These are phyloP conservation scores for Hymenoscyphus linearis DNA, from an alignment of 2,329 filamentous ascomycete genomes.

Conservation along the genomic window DNA sequence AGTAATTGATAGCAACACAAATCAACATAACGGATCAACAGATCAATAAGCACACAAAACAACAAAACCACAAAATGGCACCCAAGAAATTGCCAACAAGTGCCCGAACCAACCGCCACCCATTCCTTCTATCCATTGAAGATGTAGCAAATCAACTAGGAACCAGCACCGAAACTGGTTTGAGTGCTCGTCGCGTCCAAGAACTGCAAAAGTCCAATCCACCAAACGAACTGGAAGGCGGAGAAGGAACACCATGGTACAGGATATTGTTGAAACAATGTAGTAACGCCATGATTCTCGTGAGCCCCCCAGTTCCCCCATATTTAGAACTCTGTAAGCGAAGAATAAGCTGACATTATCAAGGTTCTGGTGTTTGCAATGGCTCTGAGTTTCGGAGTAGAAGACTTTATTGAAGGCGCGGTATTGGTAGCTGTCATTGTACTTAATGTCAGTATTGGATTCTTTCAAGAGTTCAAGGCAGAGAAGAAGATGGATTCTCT, in stretches of 20 bases:
- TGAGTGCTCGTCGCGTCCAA: constrained; percentile 55
- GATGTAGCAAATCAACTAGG: constrained; percentile 58
- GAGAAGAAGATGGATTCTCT: constrained; percentile 56
- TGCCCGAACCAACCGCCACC: constrained; percentile 39
- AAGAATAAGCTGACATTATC: constrained; percentile 34
- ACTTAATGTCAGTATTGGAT: constrained; percentile 52
- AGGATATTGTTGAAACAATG: constrained; percentile 70
- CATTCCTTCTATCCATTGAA: constrained; percentile 55
- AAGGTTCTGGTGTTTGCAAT: constrained; percentile 34
- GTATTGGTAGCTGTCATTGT: constrained; percentile 55
- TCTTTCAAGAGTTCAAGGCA: constrained; percentile 54
- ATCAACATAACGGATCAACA: background rate
- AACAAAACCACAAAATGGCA: constrained; percentile 13
- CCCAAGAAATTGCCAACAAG: constrained; percentile 11
- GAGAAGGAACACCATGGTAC: constrained; percentile 60
- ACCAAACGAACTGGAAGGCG: constrained; percentile 65
- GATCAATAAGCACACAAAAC: background rate
- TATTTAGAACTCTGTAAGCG: background rate
- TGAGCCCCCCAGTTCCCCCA: constrained; percentile 34
- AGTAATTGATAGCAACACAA: background rate
- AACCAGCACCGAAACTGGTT: constrained; percentile 62
- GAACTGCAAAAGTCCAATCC: constrained; percentile 56
- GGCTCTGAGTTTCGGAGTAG: constrained; percentile 42
- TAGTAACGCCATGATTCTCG: constrained; percentile 73
- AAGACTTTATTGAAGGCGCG: constrained; percentile 52